Percentiles rank a stretch among this genome's conserved stretches.
Evolutionary conservation across 208 protist species (phyloP).

Genomic region (Leishmania martiniquensis): DNA sequence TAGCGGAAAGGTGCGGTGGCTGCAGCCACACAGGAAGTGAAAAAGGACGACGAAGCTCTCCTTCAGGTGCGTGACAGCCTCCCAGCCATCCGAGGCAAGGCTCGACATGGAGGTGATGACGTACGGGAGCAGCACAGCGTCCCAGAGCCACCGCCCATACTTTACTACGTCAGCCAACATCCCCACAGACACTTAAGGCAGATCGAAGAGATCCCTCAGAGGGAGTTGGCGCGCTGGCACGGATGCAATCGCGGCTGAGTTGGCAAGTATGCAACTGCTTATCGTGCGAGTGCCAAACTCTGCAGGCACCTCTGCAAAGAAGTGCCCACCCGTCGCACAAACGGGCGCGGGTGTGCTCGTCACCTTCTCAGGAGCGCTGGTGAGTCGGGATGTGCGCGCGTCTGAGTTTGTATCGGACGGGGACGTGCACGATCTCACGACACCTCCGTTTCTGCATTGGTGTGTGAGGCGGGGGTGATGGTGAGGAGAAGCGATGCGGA

Average conservation of each 20-base stretch:
- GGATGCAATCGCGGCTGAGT: background rate
- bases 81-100: constrained; percentile 60
- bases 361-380: background rate
- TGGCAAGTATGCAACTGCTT: background rate
- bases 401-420: background rate
- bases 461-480: background rate
- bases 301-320: background rate
- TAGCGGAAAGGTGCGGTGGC: constrained; percentile 71
- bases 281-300: background rate
- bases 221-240: background rate
- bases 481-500: background rate
- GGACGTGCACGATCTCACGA: background rate
- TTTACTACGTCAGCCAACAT: constrained; percentile 36
- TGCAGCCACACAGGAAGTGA: constrained; percentile 72
- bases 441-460: background rate
- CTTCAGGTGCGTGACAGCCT: constrained; percentile 48
- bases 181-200: background rate
- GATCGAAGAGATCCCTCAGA: background rate
- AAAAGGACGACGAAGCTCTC: constrained; percentile 62
- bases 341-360: background rate
- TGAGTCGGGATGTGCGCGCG: background rate
- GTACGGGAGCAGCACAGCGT: constrained; percentile 51
- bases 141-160: constrained; percentile 48
- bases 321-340: background rate
- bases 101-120: constrained; percentile 46